phyloP scores from a whole-genome alignment of 164 flowering plant genomes.

The grape (Vitis vinifera) region ASM3070453v1 NC_081817.1:20257001-20257500 shows the following conservation, averaged over 20 bases:
- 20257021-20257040: too few relatives aligned
- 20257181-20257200: too few relatives aligned
- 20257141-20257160: too few relatives aligned
- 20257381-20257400: slow-evolving; percentile 62
- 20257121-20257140: too few relatives aligned
- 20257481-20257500: neutral
- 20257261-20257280: neutral
- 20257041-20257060: too few relatives aligned
- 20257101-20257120: too few relatives aligned
- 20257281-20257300: neutral
- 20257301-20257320: slow-evolving; percentile 57
- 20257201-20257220: neutral
- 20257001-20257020: too few relatives aligned
- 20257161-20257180: too few relatives aligned
- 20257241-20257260: neutral
- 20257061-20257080: too few relatives aligned
- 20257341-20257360: slow-evolving; percentile 76
- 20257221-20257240: neutral
- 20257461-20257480: neutral
- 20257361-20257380: slow-evolving; percentile 49
- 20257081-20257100: too few relatives aligned
- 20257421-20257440: slow-evolving; percentile 1
- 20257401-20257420: slow-evolving; percentile 39
- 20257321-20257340: slow-evolving; percentile 70
- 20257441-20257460: neutral